Evolutionary conservation across 2,329 filamentous ascomycete genomes (phyloP).

Genomic region (Cladosporium cucumerinum): DNA sequence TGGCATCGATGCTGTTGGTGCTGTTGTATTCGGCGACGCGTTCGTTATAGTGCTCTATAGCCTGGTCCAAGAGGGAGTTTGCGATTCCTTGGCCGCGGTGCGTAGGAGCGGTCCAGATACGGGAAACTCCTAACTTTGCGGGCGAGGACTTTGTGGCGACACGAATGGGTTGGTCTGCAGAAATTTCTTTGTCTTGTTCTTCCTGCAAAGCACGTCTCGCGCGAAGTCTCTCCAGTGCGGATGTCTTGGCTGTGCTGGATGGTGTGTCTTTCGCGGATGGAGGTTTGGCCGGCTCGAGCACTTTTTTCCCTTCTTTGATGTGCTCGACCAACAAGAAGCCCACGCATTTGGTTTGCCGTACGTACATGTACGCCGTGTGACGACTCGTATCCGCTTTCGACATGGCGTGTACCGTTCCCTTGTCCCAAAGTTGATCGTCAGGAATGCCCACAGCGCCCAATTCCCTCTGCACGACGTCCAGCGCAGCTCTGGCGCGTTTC

Average conservation of each 20-base stretch:
- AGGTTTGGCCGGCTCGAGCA: constrained; percentile 37
- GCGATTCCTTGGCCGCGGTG: constrained; percentile 58
- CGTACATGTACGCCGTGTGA: constrained; percentile 61
- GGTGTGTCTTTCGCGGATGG: neutral
- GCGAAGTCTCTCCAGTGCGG: constrained; percentile 9
- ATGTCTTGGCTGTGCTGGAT: neutral
- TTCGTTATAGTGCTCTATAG: constrained; percentile 24
- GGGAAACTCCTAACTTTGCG: constrained; percentile 59
- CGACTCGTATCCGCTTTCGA: constrained; percentile 27
- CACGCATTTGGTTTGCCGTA: constrained; percentile 59
- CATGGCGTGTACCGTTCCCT: constrained; percentile 35
- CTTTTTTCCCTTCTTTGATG: constrained; percentile 55
- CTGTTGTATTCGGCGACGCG: neutral
- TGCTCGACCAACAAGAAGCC: constrained; percentile 60
- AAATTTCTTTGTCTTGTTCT: neutral
- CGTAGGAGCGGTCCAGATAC: constrained; percentile 61
- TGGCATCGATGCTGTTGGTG: neutral
- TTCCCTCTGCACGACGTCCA: constrained; percentile 62
- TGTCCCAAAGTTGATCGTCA: constrained; percentile 57
- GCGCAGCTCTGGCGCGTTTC: constrained; percentile 51
- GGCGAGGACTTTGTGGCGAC: constrained; percentile 27
- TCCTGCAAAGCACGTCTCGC: constrained; percentile 17
- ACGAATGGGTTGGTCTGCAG: constrained; percentile 21
- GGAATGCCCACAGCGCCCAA: constrained; percentile 58
- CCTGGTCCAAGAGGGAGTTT: constrained; percentile 51